Percentiles rank a stretch among this genome's conserved stretches.
Evolutionary conservation across 768 basidiomycete species (phyloP).

Genomic region (Rhizopogon sp.): DNA sequence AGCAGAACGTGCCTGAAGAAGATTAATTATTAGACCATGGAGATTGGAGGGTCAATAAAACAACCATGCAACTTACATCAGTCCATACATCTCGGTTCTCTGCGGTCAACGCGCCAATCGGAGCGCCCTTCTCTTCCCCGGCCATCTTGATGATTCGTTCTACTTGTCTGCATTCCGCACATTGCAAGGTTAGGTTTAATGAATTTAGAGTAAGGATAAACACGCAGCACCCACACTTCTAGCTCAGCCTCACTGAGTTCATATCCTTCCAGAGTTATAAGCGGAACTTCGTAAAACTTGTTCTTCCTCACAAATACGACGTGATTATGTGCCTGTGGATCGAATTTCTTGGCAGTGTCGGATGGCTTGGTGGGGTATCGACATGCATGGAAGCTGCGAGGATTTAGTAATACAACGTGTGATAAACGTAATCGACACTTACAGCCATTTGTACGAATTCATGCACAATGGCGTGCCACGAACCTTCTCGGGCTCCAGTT

Average conservation of each 20-base stretch:
- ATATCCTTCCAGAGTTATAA: conserved; percentile 54
- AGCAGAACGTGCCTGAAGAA: conserved; percentile 46
- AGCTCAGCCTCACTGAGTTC: conserved; percentile 79
- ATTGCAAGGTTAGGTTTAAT: conserved; percentile 3
- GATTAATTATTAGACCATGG: neutral
- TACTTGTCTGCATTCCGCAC: conserved; percentile 45
- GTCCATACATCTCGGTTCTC: conserved; percentile 92
- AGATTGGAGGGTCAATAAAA: neutral
- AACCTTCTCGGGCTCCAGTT: conserved; percentile 85
- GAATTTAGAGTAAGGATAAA: neutral
- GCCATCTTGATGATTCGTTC: conserved; percentile 62
- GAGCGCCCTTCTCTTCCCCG: conserved; percentile 38
- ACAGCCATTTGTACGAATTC: conserved; percentile 94
- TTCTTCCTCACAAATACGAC: conserved; percentile 90
- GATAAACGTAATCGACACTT: conserved; percentile 23
- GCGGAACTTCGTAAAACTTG: conserved; percentile 80
- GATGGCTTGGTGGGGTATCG: conserved; percentile 80
- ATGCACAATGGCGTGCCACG: conserved; percentile 78
- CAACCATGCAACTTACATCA: conserved; percentile 55
- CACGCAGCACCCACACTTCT: conserved; percentile 47
- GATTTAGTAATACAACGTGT: neutral
- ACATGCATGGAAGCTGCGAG: conserved; percentile 79
- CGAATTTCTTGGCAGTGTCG: conserved; percentile 82
- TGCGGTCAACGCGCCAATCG: conserved; percentile 80
- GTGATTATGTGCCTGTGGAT: conserved; percentile 72